phyloP scores from a whole-genome alignment of 2,329 filamentous ascomycete species.

The Stagonosporopsis cucurbitacearum region DNA sequence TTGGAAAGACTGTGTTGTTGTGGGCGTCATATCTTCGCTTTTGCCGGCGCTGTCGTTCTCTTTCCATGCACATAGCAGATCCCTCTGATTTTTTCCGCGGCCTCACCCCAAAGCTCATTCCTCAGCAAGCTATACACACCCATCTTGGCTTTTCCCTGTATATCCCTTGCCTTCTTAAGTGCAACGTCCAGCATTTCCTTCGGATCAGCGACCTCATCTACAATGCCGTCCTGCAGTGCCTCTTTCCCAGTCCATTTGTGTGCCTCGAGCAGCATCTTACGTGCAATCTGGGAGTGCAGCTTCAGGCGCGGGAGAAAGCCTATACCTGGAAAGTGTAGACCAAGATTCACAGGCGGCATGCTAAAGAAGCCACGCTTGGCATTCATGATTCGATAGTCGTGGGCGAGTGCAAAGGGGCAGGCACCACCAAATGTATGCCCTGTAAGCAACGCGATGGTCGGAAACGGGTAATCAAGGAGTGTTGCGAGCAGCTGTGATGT shows the following conservation, averaged over 20 bases:
- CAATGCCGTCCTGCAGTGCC: slow-evolving; percentile 60
- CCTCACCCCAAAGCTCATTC: slow-evolving; percentile 62
- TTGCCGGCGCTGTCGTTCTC: slow-evolving; percentile 51
- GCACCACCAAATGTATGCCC: slow-evolving; percentile 59
- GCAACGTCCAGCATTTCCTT: slow-evolving; percentile 56
- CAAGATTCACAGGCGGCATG: slow-evolving; percentile 61
- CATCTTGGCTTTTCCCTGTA: slow-evolving; percentile 54
- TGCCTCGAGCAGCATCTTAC: slow-evolving; percentile 64
- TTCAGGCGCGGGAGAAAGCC: slow-evolving; percentile 61
- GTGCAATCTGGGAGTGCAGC: slow-evolving; percentile 57
- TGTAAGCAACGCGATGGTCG: slow-evolving; percentile 57
- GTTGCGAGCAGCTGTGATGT: slow-evolving; percentile 51
- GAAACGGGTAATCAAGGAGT: slow-evolving; percentile 57
- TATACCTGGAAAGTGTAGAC: slow-evolving; percentile 63
- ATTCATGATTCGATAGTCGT: slow-evolving; percentile 57
- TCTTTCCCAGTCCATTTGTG: slow-evolving; percentile 61
- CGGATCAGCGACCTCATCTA: slow-evolving; percentile 59
- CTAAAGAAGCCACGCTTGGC: slow-evolving; percentile 41
- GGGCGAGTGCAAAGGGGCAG: slow-evolving; percentile 55
- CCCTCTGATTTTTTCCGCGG: slow-evolving; percentile 56
- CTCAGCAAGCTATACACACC: slow-evolving; percentile 60
- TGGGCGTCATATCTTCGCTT: slow-evolving; percentile 55
- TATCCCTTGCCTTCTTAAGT: slow-evolving; percentile 54
- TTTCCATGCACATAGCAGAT: slow-evolving; percentile 63
- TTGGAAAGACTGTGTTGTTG: background rate